Conservation (phyloP, 371 early-diverging fungal genomes). For the Batkoa obscura region DNA sequence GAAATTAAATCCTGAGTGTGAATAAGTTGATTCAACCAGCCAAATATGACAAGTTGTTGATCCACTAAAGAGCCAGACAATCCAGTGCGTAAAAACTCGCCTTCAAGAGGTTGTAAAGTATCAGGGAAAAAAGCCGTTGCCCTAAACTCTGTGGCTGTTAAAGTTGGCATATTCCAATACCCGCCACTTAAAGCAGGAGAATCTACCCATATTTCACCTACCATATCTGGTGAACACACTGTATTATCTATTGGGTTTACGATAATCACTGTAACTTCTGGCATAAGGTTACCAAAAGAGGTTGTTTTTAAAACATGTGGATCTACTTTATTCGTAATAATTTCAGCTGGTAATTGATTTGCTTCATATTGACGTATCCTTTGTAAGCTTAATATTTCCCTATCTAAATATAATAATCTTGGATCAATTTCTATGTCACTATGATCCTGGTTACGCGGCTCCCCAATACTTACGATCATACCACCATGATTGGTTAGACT, state of each 20-base stretch:
- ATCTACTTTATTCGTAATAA: background rate
- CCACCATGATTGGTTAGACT: conserved; percentile 58
- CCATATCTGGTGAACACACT: conserved; percentile 45
- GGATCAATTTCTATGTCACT: conserved; percentile 12
- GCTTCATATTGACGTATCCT: too few species aligned
- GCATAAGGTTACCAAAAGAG: conserved; percentile 40
- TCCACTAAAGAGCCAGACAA: conserved; percentile 53
- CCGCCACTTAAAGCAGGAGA: conserved; percentile 52
- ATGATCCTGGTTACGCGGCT: conserved; percentile 11
- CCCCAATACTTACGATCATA: conserved; percentile 37
- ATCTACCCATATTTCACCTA: conserved; percentile 76
- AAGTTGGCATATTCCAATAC: conserved; percentile 59
- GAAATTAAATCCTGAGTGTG: too few species aligned
- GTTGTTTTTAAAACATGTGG: conserved; percentile 10
- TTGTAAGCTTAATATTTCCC: too few species aligned
- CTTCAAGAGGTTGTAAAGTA: conserved; percentile 19
- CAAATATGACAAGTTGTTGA: conserved; percentile 47
- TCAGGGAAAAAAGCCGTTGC: conserved; percentile 34
- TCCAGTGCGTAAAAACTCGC: conserved; percentile 55
- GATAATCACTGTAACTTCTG: conserved; percentile 48
- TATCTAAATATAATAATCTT: conserved; percentile 12
- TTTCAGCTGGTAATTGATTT: too few species aligned
- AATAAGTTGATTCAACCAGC: conserved; percentile 20
- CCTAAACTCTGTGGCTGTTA: conserved; percentile 49
- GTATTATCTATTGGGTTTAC: conserved; percentile 62